Conservation (phyloP, 805 yeast genomes). For the Kodamaea sagamina region DNA sequence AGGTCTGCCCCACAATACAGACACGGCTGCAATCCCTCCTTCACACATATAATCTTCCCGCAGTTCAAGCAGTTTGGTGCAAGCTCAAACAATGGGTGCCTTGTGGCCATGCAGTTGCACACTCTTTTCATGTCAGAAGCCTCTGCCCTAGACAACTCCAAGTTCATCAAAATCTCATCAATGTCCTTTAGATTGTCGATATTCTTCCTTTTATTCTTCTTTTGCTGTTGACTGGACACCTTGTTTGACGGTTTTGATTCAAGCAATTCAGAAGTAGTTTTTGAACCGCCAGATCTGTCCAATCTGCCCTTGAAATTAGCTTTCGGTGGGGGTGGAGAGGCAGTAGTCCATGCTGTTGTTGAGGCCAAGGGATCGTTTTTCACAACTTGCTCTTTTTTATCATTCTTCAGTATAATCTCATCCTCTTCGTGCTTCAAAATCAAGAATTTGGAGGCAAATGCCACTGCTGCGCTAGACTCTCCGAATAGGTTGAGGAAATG, state of each 20-base stretch:
- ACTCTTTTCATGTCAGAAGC: constrained; percentile 22
- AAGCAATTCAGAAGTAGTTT: constrained; percentile 51
- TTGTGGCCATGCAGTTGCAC: constrained; percentile 84
- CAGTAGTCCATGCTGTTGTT: constrained; percentile 8
- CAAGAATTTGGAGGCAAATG: constrained; percentile 48
- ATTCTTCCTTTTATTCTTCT: constrained; percentile 44
- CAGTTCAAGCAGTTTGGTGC: constrained; percentile 94
- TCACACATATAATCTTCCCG: constrained; percentile 88
- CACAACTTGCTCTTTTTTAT: constrained; percentile 6
- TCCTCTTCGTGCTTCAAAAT: constrained; percentile 38
- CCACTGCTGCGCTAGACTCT: constrained; percentile 53
- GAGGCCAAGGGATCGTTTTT: constrained; percentile 13
- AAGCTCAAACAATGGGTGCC: constrained; percentile 84
- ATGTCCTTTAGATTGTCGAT: constrained; percentile 60
- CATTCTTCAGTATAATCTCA: constrained; percentile 5
- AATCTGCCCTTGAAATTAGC: constrained; percentile 15
- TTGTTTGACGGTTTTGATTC: constrained; percentile 38
- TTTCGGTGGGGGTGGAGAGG: constrained; percentile 9
- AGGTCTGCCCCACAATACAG: constrained; percentile 74
- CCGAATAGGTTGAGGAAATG: constrained; percentile 61
- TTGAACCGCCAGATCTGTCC: constrained; percentile 22
- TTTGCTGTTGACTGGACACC: constrained; percentile 27
- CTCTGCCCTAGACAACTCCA: constrained; percentile 40
- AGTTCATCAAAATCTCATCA: constrained; percentile 58
- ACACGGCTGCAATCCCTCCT: constrained; percentile 91